These are phyloP conservation scores for Claviceps monticola DNA, from an alignment of 2,329 filamentous ascomycete species.

Conservation along the genomic window DNA sequence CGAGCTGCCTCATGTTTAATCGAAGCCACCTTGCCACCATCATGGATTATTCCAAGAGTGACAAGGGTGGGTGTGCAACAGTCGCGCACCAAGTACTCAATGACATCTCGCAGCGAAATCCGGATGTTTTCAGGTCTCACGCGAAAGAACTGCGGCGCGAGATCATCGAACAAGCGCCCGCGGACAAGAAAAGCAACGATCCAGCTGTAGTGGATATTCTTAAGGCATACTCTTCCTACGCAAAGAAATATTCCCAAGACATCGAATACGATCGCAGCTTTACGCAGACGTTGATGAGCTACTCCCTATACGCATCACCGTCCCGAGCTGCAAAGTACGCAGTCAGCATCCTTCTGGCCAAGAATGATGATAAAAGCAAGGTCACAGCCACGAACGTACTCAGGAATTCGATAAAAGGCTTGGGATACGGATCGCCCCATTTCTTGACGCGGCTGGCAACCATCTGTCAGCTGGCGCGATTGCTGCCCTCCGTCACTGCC, in stretches of 20 bases:
- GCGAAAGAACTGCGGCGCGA: slow-evolving; percentile 83
- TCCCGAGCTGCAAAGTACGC: slow-evolving; percentile 84
- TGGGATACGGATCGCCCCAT: slow-evolving; percentile 56
- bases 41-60: slow-evolving; percentile 72
- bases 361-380: slow-evolving; percentile 56
- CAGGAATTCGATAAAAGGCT: slow-evolving; percentile 59
- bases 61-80: slow-evolving; percentile 62
- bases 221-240: slow-evolving; percentile 87
- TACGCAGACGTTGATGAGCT: slow-evolving; percentile 64
- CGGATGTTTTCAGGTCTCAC: slow-evolving; percentile 83
- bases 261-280: slow-evolving; percentile 73
- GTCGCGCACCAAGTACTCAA: slow-evolving; percentile 81
- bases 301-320: slow-evolving; percentile 69
- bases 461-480: slow-evolving; percentile 60
- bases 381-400: slow-evolving; percentile 77
- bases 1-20: slow-evolving; percentile 79
- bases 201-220: slow-evolving; percentile 71
- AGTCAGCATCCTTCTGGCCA: slow-evolving; percentile 74
- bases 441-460: slow-evolving; percentile 65
- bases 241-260: slow-evolving; percentile 71
- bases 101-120: slow-evolving; percentile 80
- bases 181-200: slow-evolving; percentile 52
- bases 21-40: slow-evolving; percentile 85
- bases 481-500: slow-evolving; percentile 58
- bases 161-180: slow-evolving; percentile 68